Conservation (phyloP, 2,329 filamentous ascomycete species). For the Talaromyces verruculosus region DNA sequence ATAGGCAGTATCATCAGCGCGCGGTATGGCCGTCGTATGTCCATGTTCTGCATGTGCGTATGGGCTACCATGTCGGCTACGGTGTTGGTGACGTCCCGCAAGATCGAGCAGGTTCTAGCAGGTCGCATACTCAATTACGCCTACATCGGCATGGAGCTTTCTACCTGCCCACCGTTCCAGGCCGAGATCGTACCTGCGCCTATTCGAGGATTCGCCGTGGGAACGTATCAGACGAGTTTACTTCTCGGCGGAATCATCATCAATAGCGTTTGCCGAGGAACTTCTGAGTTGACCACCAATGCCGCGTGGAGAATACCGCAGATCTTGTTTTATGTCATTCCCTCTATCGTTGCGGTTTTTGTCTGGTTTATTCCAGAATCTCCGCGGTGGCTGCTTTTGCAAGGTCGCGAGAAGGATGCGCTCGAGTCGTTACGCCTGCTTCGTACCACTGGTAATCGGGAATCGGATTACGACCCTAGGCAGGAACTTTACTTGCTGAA, state of each 20-base stretch:
- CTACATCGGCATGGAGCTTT: conserved; percentile 21
- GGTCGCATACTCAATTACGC: conserved; percentile 21
- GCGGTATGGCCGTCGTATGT: conserved; percentile 19
- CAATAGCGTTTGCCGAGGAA: conserved; percentile 25
- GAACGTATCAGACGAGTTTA: conserved; percentile 23
- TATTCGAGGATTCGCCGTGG: conserved; percentile 21
- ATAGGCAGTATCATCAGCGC: conserved; percentile 19
- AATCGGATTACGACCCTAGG: conserved; percentile 4
- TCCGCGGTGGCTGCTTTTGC: conserved; percentile 31
- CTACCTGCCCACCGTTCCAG: conserved; percentile 21
- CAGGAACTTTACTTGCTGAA: conserved; percentile 18
- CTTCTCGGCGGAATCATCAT: conserved; percentile 27
- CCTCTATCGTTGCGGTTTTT: conserved; percentile 26
- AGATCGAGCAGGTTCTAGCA: conserved; percentile 19
- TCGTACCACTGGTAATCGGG: conserved; percentile 24
- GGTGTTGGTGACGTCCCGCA: conserved; percentile 15
- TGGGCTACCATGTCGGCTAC: conserved; percentile 21
- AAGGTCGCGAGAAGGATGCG: conserved; percentile 30
- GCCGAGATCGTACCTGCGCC: conserved; percentile 21
- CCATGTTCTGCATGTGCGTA: conserved; percentile 22
- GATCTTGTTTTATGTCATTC: conserved; percentile 29
- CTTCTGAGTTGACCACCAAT: conserved; percentile 28
- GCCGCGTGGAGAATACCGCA: conserved; percentile 34
- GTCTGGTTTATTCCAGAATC: conserved; percentile 32
- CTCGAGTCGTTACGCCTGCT: conserved; percentile 41